These are phyloP conservation scores for Phoma herbarum DNA, from an alignment of 2,329 filamentous ascomycete species.

Conservation along the genomic window DNA sequence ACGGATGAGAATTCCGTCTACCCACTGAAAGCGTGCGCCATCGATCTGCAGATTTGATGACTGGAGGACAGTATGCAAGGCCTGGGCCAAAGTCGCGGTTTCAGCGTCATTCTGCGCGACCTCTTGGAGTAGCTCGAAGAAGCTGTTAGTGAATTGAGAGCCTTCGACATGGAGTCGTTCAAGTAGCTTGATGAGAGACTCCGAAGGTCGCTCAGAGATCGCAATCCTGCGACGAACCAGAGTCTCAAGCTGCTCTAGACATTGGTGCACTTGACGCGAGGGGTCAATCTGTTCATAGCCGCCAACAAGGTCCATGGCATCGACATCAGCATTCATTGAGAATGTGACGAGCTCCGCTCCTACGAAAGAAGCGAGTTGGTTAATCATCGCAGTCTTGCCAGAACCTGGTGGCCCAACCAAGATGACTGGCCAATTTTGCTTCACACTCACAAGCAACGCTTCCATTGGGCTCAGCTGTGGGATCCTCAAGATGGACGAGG, in stretches of 20 bases:
- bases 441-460: conserved; percentile 84
- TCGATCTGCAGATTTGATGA: conserved; percentile 65
- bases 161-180: conserved; percentile 29
- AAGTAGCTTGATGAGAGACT: conserved; percentile 29
- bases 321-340: conserved; percentile 91
- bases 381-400: conserved; percentile 84
- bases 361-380: conserved; percentile 79
- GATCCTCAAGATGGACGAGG: conserved; percentile 39
- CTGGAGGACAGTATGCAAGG: conserved; percentile 61
- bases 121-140: conserved; percentile 24
- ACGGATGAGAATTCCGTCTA: conserved; percentile 89
- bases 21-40: conserved; percentile 91
- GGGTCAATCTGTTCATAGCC: conserved; percentile 96
- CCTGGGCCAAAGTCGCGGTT: conserved; percentile 53
- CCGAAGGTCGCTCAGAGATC: conserved; percentile 14
- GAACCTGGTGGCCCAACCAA: conserved; percentile 84
- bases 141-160: not conserved
- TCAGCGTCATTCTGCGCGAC: conserved; percentile 27
- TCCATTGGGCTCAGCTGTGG: conserved; percentile 77
- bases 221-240: conserved; percentile 58
- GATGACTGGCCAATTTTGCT: conserved; percentile 88
- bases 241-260: conserved; percentile 62
- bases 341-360: conserved; percentile 83
- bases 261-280: conserved; percentile 72
- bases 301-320: conserved; percentile 96